A percentile compares a stretch with the other conserved stretches of the same genome.
Evolutionary conservation across 176 grass and related monocot genomes (phyloP).

Genomic region (Stipa capillata): DNA sequence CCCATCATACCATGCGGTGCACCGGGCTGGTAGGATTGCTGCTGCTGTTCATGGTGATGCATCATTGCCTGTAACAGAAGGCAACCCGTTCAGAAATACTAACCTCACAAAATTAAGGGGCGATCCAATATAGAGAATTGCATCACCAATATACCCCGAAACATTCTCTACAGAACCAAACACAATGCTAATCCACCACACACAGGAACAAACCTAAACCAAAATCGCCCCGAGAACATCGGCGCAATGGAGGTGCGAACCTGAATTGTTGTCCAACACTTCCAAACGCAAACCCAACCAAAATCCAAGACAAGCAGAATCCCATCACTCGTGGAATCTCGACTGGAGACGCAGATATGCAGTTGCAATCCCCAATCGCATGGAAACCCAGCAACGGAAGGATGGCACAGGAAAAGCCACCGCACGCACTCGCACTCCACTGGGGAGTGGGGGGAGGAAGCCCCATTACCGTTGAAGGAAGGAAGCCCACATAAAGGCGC

Average conservation of each 20-base stretch:
- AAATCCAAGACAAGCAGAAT: not conserved
- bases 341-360: not conserved
- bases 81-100: not conserved
- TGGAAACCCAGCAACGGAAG: not conserved
- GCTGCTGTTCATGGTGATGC: conserved; percentile 52
- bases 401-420: conserved; percentile 6
- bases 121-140: not conserved
- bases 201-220: not conserved
- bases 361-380: not conserved
- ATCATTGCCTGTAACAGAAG: conserved; percentile 33
- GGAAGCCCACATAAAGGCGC: conserved; percentile 19
- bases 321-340: not conserved
- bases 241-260: not conserved
- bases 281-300: not conserved
- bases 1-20: conserved; percentile 41
- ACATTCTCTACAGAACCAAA: not conserved
- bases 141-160: not conserved
- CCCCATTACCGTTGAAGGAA: conserved; percentile 17
- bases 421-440: not conserved
- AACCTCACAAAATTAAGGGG: not conserved
- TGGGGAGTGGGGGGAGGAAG: not conserved
- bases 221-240: not conserved
- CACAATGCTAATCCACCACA: not conserved
- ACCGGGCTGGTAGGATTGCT: conserved; percentile 38
- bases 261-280: too few relatives aligned